Percentiles rank a stretch among this genome's conserved stretches.
Evolutionary conservation across 352 stramenopile genomes (phyloP).

Genomic region (Globisporangium nunn): DNA sequence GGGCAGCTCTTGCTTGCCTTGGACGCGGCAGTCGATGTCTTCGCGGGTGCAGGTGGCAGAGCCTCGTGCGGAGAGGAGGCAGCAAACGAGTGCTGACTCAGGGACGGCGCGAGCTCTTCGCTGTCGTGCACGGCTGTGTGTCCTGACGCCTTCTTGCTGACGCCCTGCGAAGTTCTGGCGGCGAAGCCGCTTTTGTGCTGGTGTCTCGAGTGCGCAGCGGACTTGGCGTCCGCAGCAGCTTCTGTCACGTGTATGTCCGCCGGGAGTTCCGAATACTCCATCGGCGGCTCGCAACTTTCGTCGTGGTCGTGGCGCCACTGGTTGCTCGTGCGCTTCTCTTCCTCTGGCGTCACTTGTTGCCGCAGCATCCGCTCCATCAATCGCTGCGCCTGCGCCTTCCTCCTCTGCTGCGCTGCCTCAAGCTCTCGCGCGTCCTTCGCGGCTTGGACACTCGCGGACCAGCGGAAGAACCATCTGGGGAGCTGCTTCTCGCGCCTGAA

Average conservation of each 20-base stretch:
- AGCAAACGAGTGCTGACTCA: not conserved
- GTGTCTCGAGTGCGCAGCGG: not conserved
- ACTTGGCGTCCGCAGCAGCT: not conserved
- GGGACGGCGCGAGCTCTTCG: not conserved
- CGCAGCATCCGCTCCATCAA: constrained; percentile 34
- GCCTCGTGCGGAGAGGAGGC: not conserved
- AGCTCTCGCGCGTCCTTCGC: constrained; percentile 22
- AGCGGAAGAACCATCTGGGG: constrained; percentile 45
- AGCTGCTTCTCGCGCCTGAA: constrained; percentile 33
- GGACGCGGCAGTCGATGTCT: not conserved
- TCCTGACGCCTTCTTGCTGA: not conserved
- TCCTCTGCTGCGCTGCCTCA: constrained; percentile 16
- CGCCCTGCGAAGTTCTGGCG: not conserved
- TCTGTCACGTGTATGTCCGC: not conserved
- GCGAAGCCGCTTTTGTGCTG: not conserved
- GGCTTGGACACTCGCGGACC: constrained; percentile 19
- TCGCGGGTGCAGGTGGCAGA: not conserved
- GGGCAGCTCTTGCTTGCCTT: not conserved
- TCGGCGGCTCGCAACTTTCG: not conserved
- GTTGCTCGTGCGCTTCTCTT: not conserved
- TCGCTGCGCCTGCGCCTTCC: constrained; percentile 28
- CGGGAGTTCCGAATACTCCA: not conserved
- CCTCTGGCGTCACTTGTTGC: constrained; percentile 4
- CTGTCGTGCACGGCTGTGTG: not conserved
- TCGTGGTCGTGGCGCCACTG: not conserved